These are phyloP conservation scores for Phytophthora melonis DNA, from an alignment of 352 stramenopile genomes.

Conservation along the genomic window DNA sequence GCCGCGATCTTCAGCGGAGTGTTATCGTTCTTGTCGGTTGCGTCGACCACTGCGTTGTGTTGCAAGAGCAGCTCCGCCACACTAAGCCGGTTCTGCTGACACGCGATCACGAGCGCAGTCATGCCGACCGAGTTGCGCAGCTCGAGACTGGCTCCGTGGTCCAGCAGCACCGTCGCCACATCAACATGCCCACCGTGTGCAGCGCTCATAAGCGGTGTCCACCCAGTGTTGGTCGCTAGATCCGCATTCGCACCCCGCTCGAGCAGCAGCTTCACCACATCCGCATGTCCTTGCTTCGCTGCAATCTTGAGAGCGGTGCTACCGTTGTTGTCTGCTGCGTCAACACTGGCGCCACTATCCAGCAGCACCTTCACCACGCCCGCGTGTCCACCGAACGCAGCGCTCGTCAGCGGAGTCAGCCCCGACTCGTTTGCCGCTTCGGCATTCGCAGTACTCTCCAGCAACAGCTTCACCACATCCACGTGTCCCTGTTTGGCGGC, in stretches of 20 bases:
- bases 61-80: slow-evolving; percentile 3
- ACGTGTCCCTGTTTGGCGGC: background rate
- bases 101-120: slow-evolving; percentile 1
- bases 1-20: slow-evolving; percentile 10
- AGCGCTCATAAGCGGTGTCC: background rate
- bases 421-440: background rate
- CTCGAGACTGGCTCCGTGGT: background rate
- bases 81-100: background rate
- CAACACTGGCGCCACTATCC: background rate
- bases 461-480: slow-evolving; percentile 10
- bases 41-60: background rate
- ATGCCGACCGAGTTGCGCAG: background rate
- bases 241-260: background rate
- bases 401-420: background rate
- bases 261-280: background rate
- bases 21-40: background rate
- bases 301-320: background rate
- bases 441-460: background rate
- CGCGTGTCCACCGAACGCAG: background rate
- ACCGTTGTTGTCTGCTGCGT: background rate
- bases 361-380: background rate
- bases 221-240: background rate
- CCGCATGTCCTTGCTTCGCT: background rate
- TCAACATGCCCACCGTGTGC: background rate
- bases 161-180: slow-evolving; percentile 3